Evolutionary conservation across 768 basidiomycete species (phyloP).

Genomic region (Cystobasidiopsis lactophilus): DNA sequence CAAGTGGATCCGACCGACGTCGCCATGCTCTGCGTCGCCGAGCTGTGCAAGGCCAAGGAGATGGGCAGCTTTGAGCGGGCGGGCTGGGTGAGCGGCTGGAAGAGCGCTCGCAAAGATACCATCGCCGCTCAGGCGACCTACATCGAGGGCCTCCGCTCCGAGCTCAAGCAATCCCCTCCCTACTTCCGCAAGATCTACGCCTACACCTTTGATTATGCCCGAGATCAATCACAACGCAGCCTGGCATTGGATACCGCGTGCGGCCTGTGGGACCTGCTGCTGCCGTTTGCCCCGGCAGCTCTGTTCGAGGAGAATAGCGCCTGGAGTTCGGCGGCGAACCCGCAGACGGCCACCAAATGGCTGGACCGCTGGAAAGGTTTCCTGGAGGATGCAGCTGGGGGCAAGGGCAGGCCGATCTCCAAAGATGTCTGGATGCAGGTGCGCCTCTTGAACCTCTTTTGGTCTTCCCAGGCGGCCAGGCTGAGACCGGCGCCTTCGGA

Average conservation of each 20-base stretch:
- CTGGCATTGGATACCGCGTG: slow-evolving; percentile 7
- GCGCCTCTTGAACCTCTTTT: slow-evolving; percentile 17
- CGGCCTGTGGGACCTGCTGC: neutral
- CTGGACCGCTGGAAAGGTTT: slow-evolving; percentile 61
- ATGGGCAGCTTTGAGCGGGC: slow-evolving; percentile 48
- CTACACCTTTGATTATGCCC: slow-evolving; percentile 60
- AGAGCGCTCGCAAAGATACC: slow-evolving; percentile 44
- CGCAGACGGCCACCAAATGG: slow-evolving; percentile 19
- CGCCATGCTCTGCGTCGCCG: slow-evolving; percentile 59
- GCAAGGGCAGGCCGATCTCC: slow-evolving; percentile 29
- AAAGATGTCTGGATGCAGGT: slow-evolving; percentile 82
- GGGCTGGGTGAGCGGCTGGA: slow-evolving; percentile 69
- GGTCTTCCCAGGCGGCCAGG: neutral
- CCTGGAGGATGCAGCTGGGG: slow-evolving; percentile 35
- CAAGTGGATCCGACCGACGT: slow-evolving; percentile 54
- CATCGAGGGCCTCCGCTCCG: slow-evolving; percentile 36
- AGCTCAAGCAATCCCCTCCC: slow-evolving; percentile 39
- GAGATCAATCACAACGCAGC: slow-evolving; percentile 49
- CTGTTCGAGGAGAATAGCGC: neutral
- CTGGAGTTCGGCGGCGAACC: neutral
- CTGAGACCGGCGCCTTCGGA: too few relatives aligned
- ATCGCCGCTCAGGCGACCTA: slow-evolving; percentile 38
- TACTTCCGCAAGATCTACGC: slow-evolving; percentile 63
- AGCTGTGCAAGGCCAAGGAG: slow-evolving; percentile 49
- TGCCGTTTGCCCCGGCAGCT: neutral